These are phyloP conservation scores for Lasiosphaeria hispida DNA, from an alignment of 495 filamentous ascomycete species.

Conservation along the genomic window DNA sequence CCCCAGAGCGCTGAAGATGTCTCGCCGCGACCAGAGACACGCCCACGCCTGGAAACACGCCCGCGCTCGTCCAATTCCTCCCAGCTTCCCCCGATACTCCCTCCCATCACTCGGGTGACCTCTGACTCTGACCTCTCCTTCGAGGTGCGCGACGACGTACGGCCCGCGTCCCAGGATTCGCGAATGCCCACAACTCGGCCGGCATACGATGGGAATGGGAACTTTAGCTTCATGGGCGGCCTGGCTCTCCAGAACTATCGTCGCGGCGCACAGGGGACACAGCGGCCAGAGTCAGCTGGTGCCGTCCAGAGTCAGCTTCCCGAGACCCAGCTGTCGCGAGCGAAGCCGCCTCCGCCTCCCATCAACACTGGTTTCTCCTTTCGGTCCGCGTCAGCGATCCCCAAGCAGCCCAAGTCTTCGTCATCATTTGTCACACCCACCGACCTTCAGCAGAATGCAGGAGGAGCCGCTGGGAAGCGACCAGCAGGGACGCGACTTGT, in stretches of 20 bases:
- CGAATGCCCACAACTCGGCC: slow-evolving; percentile 26
- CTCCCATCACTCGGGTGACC: slow-evolving; percentile 46
- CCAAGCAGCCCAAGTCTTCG: slow-evolving; percentile 27
- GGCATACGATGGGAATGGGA: slow-evolving; percentile 22
- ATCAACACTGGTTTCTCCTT: slow-evolving; percentile 26
- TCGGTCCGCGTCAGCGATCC: slow-evolving; percentile 23
- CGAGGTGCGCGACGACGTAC: slow-evolving; percentile 13
- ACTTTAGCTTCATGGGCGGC: slow-evolving; percentile 41
- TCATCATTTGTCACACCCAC: slow-evolving; percentile 41
- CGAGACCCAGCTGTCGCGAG: slow-evolving; percentile 26
- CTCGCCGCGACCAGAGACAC: slow-evolving; percentile 37
- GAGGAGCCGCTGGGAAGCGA: slow-evolving; percentile 23
- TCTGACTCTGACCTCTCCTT: slow-evolving; percentile 33
- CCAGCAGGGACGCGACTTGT: slow-evolving; percentile 36
- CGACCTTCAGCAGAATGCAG: slow-evolving; percentile 32
- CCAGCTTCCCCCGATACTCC: slow-evolving; percentile 39
- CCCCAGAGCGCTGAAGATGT: slow-evolving; percentile 37
- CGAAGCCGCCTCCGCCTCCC: slow-evolving; percentile 30
- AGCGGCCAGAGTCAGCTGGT: slow-evolving; percentile 21
- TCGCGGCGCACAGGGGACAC: slow-evolving; percentile 22
- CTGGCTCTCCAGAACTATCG: slow-evolving; percentile 40
- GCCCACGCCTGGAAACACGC: slow-evolving; percentile 41
- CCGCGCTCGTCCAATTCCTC: slow-evolving; percentile 39
- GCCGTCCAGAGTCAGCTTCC: slow-evolving; percentile 15
- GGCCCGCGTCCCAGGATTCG: slow-evolving; percentile 25